Conservation (phyloP, 441 rosid species). For the Manihot esculenta region DNA sequence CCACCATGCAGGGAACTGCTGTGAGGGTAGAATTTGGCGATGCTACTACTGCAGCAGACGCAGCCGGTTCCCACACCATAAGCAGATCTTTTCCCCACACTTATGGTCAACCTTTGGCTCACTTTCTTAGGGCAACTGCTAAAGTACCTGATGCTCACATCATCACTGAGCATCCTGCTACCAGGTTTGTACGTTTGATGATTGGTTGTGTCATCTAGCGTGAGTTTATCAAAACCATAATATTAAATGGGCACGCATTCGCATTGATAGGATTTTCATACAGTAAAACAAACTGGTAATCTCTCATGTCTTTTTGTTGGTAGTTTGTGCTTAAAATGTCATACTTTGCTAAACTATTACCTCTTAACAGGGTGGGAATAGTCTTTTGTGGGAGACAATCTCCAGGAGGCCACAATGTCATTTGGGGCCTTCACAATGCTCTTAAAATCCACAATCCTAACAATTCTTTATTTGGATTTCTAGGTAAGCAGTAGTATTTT, state of each 20-base stretch:
- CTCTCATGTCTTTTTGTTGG: neutral
- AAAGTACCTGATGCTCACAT: slow-evolving; percentile 90
- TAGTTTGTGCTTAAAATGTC: neutral
- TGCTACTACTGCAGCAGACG: slow-evolving; percentile 63
- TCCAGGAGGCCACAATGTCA: slow-evolving; percentile 96
- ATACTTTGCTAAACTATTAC: neutral
- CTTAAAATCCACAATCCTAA: slow-evolving; percentile 76
- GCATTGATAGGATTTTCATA: neutral
- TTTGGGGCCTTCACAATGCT: slow-evolving; percentile 88
- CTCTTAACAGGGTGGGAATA: slow-evolving; percentile 71
- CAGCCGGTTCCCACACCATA: slow-evolving; percentile 72
- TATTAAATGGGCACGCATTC: neutral
- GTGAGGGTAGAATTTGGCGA: slow-evolving; percentile 98
- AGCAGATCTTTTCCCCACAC: slow-evolving; percentile 77
- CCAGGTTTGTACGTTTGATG: slow-evolving; percentile 50
- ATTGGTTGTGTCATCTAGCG: no score
- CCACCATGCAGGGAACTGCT: slow-evolving; percentile 68
- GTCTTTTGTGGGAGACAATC: slow-evolving; percentile 98
- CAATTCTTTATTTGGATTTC: slow-evolving; percentile 74
- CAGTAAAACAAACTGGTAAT: neutral
- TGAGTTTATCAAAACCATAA: neutral
- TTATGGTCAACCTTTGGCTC: slow-evolving; percentile 92
- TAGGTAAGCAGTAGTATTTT: slow-evolving; percentile 47
- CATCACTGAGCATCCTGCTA: slow-evolving; percentile 81
- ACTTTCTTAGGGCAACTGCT: slow-evolving; percentile 81